phyloP scores from a whole-genome alignment of 306 rosid genomes.

The Cicer pinnatifidum region DNA sequence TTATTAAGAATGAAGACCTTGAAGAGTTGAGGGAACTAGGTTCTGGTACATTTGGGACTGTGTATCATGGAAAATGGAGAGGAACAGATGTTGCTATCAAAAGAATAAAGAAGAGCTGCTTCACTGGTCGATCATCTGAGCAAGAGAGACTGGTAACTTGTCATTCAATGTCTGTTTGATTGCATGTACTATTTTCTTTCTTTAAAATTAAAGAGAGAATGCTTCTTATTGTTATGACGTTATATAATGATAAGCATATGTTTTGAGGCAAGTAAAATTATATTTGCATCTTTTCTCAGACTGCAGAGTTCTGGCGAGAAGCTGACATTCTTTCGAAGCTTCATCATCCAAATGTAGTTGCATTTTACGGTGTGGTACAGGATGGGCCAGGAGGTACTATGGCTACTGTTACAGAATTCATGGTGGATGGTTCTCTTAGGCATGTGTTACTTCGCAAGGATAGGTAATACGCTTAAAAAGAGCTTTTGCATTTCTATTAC shows the following conservation, averaged over 20 bases:
- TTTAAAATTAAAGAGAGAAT: conserved; percentile 20
- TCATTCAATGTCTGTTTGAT: conserved; percentile 35
- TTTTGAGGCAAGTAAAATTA: conserved; percentile 35
- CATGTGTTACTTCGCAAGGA: conserved; percentile 88
- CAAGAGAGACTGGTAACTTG: conserved; percentile 83
- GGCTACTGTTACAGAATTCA: conserved; percentile 87
- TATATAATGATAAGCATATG: conserved; percentile 15
- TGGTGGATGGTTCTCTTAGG: conserved; percentile 95
- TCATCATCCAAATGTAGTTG: conserved; percentile 97
- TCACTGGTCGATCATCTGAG: conserved; percentile 85
- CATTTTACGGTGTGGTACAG: conserved; percentile 96
- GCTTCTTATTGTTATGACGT: conserved; percentile 1
- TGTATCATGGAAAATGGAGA: conserved; percentile 95
- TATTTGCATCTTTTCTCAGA: conserved; percentile 55
- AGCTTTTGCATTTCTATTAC: conserved; percentile 41
- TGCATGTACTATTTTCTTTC: conserved; percentile 12
- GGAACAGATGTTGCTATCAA: conserved; percentile 96
- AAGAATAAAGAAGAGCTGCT: conserved; percentile 95
- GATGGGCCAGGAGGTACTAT: conserved; percentile 92
- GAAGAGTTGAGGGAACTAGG: conserved; percentile 90
- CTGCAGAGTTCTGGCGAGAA: conserved; percentile 93
- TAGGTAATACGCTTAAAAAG: conserved; percentile 55
- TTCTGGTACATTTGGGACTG: conserved; percentile 95
- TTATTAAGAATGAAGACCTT: conserved; percentile 86
- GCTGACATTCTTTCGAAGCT: conserved; percentile 97